Evolutionary conservation across 2,329 filamentous ascomycete species (phyloP), one percentile per base, ranked within the genome.

Genomic region (Microsporum canis): DNA sequence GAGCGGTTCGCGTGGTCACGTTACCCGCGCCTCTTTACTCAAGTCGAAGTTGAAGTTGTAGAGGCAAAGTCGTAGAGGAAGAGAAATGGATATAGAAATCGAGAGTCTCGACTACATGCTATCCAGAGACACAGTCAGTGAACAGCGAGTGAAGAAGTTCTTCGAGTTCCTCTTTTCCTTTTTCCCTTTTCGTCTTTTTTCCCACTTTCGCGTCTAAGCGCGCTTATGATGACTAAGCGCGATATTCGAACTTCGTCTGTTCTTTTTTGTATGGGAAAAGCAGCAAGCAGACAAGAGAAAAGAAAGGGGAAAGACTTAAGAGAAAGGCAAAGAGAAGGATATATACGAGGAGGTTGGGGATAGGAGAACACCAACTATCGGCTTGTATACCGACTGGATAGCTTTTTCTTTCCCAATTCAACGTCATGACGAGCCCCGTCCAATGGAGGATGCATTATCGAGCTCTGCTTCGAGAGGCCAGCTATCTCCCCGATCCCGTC

Each of bases 401-500:
- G 39, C 17, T 31, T 27, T 14, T 8, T 31, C 12, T 2, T 8
- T 5, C 5, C 23, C 12, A 39, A 12, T n/a, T 39, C 5, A 27
- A 34, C 36, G 27, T 36, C 34, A 57, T 57, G 55, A 27, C 61
- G n/a, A 41, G n/a, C 12, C 53, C 59, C 10, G 61, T 60, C 5
- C 57, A 59, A 57, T 76, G 73, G 74, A 68, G 67, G 34, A 78
- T 81, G 67, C 71, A 84, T 53, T 75, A 83, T 64, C 81, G 84
- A 57, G 75, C 78, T 29, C 75, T 84, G 7, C 77, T 86, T 43
- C 80, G 84, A 62, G 80, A 85, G 72, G 78, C 77, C 64, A 78
- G 79, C 60, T 86, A 86, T 66, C 78, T 86, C 43, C 83, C 84
- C 33, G 83, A 86, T 67, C 75, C 79, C 1, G 71, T 76, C 62